Conservation (phyloP, 441 rosid species). For the Eruca vesicaria region DNA sequence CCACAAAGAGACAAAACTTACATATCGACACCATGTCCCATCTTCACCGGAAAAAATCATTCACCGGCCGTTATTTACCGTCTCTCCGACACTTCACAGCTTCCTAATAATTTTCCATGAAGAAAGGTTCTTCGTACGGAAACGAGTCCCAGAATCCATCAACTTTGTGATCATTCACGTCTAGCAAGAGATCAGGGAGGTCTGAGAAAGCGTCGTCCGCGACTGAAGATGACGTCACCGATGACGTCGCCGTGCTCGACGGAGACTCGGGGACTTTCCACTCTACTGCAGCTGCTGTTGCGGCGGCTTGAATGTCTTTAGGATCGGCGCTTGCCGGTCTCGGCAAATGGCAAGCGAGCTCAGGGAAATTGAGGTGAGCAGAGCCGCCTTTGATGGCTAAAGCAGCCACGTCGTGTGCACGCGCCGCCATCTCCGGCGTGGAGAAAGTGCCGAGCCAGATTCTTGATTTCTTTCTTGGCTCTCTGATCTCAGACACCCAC, state of each 20-base stretch:
- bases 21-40: conserved; percentile 9
- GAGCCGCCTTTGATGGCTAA: conserved; percentile 57
- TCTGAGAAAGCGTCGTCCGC: conserved; percentile 58
- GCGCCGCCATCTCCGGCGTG: conserved; percentile 91
- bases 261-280: conserved; percentile 38
- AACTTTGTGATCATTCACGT: conserved; percentile 35
- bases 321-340: conserved; percentile 56
- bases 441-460: conserved; percentile 67
- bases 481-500: conserved; percentile 72
- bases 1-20: conserved; percentile 14
- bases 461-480: conserved; percentile 67
- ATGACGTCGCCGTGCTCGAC: conserved; percentile 34
- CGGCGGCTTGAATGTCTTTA: conserved; percentile 66
- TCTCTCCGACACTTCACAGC: not conserved
- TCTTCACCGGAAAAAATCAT: conserved; percentile 14
- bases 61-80: not conserved
- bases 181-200: conserved; percentile 66
- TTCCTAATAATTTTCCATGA: conserved; percentile 20
- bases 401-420: conserved; percentile 86
- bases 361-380: conserved; percentile 65
- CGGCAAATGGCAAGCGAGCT: conserved; percentile 48
- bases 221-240: conserved; percentile 21
- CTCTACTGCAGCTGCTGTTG: conserved; percentile 50
- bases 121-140: conserved; percentile 43
- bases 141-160: conserved; percentile 48